Evolutionary conservation across 148 eudicot genomes (phyloP).

Genomic region (Amaranthus palmeri): DNA sequence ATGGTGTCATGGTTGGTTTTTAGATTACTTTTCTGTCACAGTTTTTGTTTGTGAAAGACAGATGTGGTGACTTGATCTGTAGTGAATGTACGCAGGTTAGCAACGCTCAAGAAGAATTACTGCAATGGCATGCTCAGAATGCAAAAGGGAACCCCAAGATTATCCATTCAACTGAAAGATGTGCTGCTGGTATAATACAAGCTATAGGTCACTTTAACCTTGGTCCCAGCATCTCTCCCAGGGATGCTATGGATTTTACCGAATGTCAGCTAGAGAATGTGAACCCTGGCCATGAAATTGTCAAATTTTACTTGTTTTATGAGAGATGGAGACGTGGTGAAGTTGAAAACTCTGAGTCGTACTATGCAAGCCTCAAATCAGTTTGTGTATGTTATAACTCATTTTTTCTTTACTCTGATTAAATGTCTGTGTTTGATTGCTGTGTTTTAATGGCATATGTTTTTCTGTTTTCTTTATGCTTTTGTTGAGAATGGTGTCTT

Average conservation of each 20-base stretch:
- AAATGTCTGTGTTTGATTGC: background rate
- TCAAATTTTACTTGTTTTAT: constrained; percentile 49
- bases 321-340: constrained; percentile 64
- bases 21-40: constrained; percentile 5
- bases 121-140: constrained; percentile 62
- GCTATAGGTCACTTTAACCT: constrained; percentile 70
- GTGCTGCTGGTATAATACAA: constrained; percentile 72
- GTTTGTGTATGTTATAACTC: constrained; percentile 34
- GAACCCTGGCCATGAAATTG: constrained; percentile 57
- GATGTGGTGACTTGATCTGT: constrained; percentile 12
- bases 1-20: constrained; percentile 71
- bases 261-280: constrained; percentile 32
- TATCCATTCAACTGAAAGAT: constrained; percentile 63
- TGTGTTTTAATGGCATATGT: background rate
- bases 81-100: constrained; percentile 42
- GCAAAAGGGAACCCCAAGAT: constrained; percentile 62
- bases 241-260: constrained; percentile 41
- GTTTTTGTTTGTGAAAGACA: constrained; percentile 2
- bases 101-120: constrained; percentile 73
- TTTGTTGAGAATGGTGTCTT: background rate
- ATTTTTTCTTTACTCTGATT: background rate
- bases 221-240: constrained; percentile 53
- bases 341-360: constrained; percentile 44
- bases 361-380: constrained; percentile 42
- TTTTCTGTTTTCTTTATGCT: no score